Base-by-base conservation (phyloP, 805 yeast species). In the Hanseniaspora guilliermondii region DNA sequence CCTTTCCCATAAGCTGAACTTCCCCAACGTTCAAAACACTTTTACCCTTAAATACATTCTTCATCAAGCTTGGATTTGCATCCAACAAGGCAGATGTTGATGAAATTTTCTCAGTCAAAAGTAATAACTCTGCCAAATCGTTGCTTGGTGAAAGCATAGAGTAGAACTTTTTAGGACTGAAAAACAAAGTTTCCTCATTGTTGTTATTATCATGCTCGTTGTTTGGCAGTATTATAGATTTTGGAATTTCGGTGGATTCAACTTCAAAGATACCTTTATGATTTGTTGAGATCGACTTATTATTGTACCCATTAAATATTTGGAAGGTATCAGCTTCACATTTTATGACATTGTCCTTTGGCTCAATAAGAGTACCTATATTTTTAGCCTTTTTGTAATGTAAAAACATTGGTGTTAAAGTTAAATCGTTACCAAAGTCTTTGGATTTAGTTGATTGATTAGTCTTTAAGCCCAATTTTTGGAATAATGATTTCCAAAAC, bases 61-160 rank as follows among this genome's bases (percentile, higher is more conserved):
- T 68, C 54, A 91, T 66, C 37, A 87, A 63, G 12, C 71, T 63
- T 47, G 79, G 75, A 66, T 93, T 93, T 42, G 76, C 73, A 63
- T 91, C 95, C 60, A 93, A 70, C 63, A 91, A 69, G 0, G 85
- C 76, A 53, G 79, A 82, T 0, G 98, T 91, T 0, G 97, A 89
- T 0, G 96, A 85, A 1, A 89, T 80, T 6, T 89, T 95, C 63
- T 91, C 97, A 14, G 87, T 87, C 63, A 91, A 91, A 36, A 85
- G 68, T 22, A 86, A 65, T 1, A 75, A 64, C 0, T 83, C 69
- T 1, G 97, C 97, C 40, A 82, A 69, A 3, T 68, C 69, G 4
- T 71, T 72, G 12, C 58, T 52, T 33, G 66, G 62, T 40, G 60
- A 64, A 61, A 63, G 60, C 33, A 58, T 57, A 45, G 58, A 60